These are phyloP conservation scores for Annulohypoxylon maeteangense DNA, from an alignment of 495 filamentous ascomycete genomes.

Conservation along the genomic window DNA sequence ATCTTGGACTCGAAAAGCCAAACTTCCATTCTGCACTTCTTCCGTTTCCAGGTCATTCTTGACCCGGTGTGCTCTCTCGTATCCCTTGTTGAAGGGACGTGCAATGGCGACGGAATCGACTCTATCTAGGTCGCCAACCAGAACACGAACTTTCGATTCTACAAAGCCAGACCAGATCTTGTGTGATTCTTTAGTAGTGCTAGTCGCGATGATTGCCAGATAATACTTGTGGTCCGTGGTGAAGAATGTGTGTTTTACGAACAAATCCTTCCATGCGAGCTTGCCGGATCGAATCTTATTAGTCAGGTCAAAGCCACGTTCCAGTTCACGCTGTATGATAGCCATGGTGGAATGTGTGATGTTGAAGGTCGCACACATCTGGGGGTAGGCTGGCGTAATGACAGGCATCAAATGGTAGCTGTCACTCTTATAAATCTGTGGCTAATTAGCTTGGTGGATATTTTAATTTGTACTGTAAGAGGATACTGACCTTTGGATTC, in stretches of 20 bases:
- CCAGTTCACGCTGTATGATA: conserved; percentile 83
- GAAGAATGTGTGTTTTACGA: conserved; percentile 90
- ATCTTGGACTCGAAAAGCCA: conserved; percentile 72
- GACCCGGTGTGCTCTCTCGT: conserved; percentile 81
- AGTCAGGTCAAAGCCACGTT: conserved; percentile 79
- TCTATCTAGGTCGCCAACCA: conserved; percentile 83
- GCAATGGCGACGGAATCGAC: conserved; percentile 79
- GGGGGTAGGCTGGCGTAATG: conserved; percentile 95
- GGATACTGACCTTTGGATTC: conserved; percentile 82
- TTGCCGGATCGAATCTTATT: conserved; percentile 81
- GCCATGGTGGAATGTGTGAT: conserved; percentile 85
- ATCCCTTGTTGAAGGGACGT: conserved; percentile 92
- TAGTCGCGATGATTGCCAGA: conserved; percentile 85
- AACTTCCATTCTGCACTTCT: conserved; percentile 74
- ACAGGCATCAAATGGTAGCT: conserved; percentile 93
- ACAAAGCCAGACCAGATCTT: conserved; percentile 90
- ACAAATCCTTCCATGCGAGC: conserved; percentile 85
- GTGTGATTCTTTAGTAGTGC: conserved; percentile 85
- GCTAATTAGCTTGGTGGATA: conserved; percentile 40
- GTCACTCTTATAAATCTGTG: conserved; percentile 81
- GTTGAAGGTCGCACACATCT: conserved; percentile 97
- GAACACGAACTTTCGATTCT: conserved; percentile 87
- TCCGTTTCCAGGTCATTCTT: conserved; percentile 75
- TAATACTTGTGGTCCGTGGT: conserved; percentile 94
- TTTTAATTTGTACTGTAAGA: not conserved